These are phyloP conservation scores for Anastatica hierochuntica DNA, from an alignment of 345 rosid species.

Conservation along the genomic window DNA sequence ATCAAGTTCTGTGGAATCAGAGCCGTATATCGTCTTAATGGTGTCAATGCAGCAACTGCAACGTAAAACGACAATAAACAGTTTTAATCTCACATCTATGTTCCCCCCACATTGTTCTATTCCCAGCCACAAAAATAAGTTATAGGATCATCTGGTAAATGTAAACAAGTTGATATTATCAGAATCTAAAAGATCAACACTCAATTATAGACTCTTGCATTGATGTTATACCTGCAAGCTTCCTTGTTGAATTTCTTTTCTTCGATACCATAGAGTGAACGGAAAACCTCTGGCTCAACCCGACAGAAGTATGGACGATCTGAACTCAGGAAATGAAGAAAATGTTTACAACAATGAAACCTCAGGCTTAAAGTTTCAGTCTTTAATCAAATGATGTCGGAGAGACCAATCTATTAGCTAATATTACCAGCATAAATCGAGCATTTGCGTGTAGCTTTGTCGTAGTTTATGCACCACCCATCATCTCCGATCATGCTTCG, in stretches of 20 bases:
- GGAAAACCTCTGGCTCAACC: conserved; percentile 52
- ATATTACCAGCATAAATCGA: conserved; percentile 57
- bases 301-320: conserved; percentile 89
- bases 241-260: conserved; percentile 63
- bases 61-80: conserved; percentile 5
- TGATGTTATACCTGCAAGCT: conserved; percentile 46
- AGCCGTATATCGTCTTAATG: conserved; percentile 58
- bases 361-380: neutral
- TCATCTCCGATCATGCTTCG: conserved; percentile 48
- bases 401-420: neutral
- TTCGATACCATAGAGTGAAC: conserved; percentile 42
- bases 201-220: neutral
- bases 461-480: conserved; percentile 77
- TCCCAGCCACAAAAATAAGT: neutral
- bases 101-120: neutral
- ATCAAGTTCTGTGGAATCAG: conserved; percentile 47
- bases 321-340: conserved; percentile 5
- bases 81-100: neutral
- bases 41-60: conserved; percentile 60
- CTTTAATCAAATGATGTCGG: neutral
- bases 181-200: neutral
- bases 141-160: neutral
- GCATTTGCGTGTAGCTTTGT: conserved; percentile 74
- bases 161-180: neutral
- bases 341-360: neutral